A percentile compares a stretch with the other conserved stretches of the same genome.
Conservation (phyloP, 768 basidiomycete species). For the Amanita pseudoporphyria region DNA sequence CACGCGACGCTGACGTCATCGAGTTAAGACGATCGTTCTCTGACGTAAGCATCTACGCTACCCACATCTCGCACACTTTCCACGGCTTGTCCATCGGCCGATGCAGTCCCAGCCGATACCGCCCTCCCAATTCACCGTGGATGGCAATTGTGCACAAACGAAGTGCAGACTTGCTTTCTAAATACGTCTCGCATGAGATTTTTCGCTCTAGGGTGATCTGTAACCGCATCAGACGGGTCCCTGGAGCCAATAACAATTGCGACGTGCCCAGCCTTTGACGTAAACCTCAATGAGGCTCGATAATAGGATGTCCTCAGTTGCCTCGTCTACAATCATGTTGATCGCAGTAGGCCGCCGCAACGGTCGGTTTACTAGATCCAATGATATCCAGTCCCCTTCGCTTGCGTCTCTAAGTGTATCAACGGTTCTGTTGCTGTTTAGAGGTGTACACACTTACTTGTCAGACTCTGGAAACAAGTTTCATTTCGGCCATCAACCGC, state of each 20-base stretch:
- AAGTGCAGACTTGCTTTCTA: background rate
- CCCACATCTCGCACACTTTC: constrained; percentile 33
- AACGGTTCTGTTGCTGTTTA: background rate
- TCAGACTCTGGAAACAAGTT: constrained; percentile 41
- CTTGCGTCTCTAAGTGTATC: constrained; percentile 15
- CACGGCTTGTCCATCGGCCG: constrained; percentile 21
- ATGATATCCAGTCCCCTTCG: constrained; percentile 20
- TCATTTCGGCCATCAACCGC: constrained; percentile 45
- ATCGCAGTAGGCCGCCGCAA: constrained; percentile 4
- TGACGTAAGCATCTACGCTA: constrained; percentile 25
- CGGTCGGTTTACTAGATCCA: constrained; percentile 15
- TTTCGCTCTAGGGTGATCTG: background rate
- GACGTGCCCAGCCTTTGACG: constrained; percentile 1
- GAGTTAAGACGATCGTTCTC: background rate
- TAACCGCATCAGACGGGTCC: background rate
- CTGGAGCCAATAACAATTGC: background rate
- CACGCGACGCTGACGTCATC: background rate
- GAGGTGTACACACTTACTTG: constrained; percentile 25
- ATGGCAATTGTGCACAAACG: background rate
- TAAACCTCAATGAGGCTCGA: constrained; percentile 12
- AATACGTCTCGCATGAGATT: background rate
- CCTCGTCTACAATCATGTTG: constrained; percentile 19
- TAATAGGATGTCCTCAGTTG: constrained; percentile 14
- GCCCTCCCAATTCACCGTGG: constrained; percentile 14
- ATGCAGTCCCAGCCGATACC: constrained; percentile 19